Base-by-base conservation (phyloP, 352 stramenopile genomes). In the Globisporangium polare region DNA sequence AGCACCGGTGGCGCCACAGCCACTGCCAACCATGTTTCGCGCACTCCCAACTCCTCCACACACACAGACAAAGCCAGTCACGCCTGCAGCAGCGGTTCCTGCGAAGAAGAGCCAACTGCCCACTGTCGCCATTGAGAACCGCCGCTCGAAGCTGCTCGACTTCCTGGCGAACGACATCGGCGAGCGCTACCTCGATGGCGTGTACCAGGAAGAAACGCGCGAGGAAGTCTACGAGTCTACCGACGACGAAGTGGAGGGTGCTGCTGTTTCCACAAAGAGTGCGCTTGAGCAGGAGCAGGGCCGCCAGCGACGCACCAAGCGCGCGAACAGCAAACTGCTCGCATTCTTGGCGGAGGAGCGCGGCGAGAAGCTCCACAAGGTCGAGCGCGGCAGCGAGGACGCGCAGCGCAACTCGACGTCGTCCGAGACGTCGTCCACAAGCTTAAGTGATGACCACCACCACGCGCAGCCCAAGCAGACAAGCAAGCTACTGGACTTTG, bases 121-220 rank as follows among this genome's bases (percentile, higher is more conserved):
- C 9, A 56, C 20, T 17, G 55, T 42, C 8, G 13, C 42, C 39
- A 67, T 67, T 26, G 62, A 83, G 53, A 75, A 81, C 39, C 62
- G 77, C 7, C 72, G 76, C 54, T 86, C 72, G 53, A 91, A 91
- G 60, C 63, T 91, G 33, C 70, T 91, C 22, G 81, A 91, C 67
- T 91, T 91, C 53, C 62, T 91, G 8, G 81, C 81, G 33, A 85
- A 75, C n/a, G 81, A 91, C 54, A 65, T 86, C n/a, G 76, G 76
- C 12, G 81, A 91, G 59, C 63, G 75, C 7, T 91, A 91, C 62
- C 60, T 91, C 5, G 71, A 91, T 31, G 76, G 71, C 20, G 77
- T 91, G n/a, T 91, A 91, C 67, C 66, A 83, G 51, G 78, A 89
- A 7, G 78, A 91, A 78, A 20, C 74, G 63, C 18, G 78, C 17